Percentiles rank a stretch among this genome's conserved stretches.
phyloP scores from a whole-genome alignment of 192 early-diverging fungal species.

The Glomus cerebriforme region DNA sequence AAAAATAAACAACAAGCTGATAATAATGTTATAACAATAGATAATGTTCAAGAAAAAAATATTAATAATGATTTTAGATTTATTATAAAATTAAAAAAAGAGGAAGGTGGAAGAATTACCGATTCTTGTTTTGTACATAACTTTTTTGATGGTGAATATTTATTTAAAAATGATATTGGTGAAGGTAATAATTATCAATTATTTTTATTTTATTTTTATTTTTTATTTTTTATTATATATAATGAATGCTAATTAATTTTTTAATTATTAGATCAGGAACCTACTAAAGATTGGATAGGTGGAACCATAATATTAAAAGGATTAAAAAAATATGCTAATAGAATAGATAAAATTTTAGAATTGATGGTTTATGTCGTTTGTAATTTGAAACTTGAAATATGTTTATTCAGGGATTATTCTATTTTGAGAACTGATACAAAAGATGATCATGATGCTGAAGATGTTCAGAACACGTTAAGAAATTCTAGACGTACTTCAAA shows the following conservation, averaged over 20 bases:
- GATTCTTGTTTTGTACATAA: slow-evolving; percentile 6
- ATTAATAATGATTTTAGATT: background rate
- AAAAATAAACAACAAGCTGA: background rate
- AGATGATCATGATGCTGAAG: slow-evolving; percentile 18
- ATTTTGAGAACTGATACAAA: slow-evolving; percentile 40
- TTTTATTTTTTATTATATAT: background rate
- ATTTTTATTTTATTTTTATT: background rate
- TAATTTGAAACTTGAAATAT: slow-evolving; percentile 76
- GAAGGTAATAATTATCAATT: slow-evolving; percentile 6
- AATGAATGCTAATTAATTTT: background rate
- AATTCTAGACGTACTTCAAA: slow-evolving; percentile 41
- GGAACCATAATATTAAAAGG: slow-evolving; percentile 12
- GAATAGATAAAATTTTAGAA: slow-evolving; percentile 75
- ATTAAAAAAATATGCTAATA: background rate
- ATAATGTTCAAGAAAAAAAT: too few species aligned
- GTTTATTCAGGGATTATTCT: slow-evolving; percentile 72
- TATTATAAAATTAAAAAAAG: slow-evolving; percentile 5
- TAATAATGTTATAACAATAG: too few species aligned
- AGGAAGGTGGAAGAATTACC: background rate
- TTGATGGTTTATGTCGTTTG: slow-evolving; percentile 75
- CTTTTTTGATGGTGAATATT: slow-evolving; percentile 2
- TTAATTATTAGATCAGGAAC: background rate
- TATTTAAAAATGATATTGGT: background rate
- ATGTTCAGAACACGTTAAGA: slow-evolving; percentile 23
- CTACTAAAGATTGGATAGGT: background rate